A percentile compares a stretch with the other conserved stretches of the same genome.
Conservation (phyloP, 2,329 filamentous ascomycete species). For the Tolypocladium nubicola region DNA sequence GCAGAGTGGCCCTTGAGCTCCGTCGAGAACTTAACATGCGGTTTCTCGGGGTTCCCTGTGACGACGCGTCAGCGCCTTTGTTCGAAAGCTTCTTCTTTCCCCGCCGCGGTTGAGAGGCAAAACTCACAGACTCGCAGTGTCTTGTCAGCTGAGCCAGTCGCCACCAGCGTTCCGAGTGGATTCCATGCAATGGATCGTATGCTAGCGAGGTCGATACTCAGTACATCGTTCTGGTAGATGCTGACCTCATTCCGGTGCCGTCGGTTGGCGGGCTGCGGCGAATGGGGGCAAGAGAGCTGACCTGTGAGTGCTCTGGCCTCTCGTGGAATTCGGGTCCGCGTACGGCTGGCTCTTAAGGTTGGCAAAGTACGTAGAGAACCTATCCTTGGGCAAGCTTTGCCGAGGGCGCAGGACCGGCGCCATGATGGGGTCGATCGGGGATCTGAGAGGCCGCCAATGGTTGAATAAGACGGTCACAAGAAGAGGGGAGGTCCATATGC, state of each 20-base stretch:
- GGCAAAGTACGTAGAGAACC: conserved; percentile 56
- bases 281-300: conserved; percentile 24
- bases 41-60: conserved; percentile 66
- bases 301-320: conserved; percentile 46
- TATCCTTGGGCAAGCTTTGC: conserved; percentile 55
- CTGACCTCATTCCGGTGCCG: not conserved
- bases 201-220: conserved; percentile 25
- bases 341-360: conserved; percentile 63
- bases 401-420: conserved; percentile 32
- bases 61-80: not conserved
- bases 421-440: conserved; percentile 17
- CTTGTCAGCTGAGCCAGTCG: conserved; percentile 64
- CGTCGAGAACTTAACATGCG: conserved; percentile 62
- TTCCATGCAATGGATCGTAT: conserved; percentile 84
- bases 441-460: not conserved
- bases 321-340: conserved; percentile 45
- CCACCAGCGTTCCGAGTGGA: conserved; percentile 70
- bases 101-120: not conserved
- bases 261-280: not conserved
- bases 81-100: not conserved
- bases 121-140: conserved; percentile 61
- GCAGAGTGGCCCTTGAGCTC: conserved; percentile 60
- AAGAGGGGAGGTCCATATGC: not conserved
- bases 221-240: not conserved
- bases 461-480: not conserved